Evolutionary conservation across 192 early-diverging fungal genomes (phyloP), one percentile per base, ranked within the genome.

Genomic region (Backusella tarrabulga): DNA sequence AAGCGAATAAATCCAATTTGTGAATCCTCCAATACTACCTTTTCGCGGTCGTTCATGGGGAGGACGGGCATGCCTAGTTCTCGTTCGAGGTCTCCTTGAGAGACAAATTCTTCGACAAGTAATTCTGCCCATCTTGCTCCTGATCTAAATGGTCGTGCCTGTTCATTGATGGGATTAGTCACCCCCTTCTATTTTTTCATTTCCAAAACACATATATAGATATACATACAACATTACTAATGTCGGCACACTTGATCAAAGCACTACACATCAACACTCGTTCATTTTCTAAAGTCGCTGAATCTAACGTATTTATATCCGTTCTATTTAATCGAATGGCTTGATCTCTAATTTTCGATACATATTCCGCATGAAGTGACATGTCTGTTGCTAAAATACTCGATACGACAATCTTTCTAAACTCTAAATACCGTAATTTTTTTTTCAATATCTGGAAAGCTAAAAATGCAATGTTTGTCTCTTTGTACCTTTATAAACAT

Each of bases 351-450:
- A 92, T 89, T 79, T 91, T 90, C 78, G 79, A 81, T 29, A 94
- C 92, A 80, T 92, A 95, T 72, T 94, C 92, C 79, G 90, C 89
- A 74, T 95, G 92, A 44, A 92, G 87, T 23, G 88, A 88, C 93
- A 95, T 95, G 74, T 95, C 93, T 0, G 93, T 95, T 0, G 93
- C 93, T 60, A 95, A 75, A 67, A 95, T 92, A 35, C 90, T 91
- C 50, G 89, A 88, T 14, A 93, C 86, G 1, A 92, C 88, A 71
- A 90, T 83, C 71, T 90, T 88, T 56, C 92, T 89, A 77, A 95
- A 92, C 68, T 93, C 91, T 84, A 38, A n/a, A 41, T 8, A 41
- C 12, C 21, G 19, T 11, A 54, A 6, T 26, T 23, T 34, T 15
- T 34, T 44, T 44, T 17, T n/a, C 21, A 8, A 23, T 12, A 63